These are phyloP conservation scores for Alternaria rosae DNA, from an alignment of 2,329 filamentous ascomycete genomes.

Conservation along the genomic window DNA sequence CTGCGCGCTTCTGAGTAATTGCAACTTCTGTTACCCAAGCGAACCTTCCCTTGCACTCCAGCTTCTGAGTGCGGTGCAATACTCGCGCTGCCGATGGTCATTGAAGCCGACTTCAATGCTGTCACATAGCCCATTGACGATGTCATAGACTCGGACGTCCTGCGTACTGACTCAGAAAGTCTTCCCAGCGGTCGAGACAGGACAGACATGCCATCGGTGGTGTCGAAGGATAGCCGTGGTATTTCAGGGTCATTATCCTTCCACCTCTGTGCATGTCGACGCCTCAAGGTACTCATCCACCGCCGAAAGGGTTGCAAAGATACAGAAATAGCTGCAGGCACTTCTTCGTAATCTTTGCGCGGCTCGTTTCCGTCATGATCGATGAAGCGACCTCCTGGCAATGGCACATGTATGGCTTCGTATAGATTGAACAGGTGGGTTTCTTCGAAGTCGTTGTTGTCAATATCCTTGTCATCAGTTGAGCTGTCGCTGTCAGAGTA, in stretches of 20 bases:
- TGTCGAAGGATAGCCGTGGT: constrained; percentile 48
- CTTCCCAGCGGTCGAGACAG: constrained; percentile 14
- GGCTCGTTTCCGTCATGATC: constrained; percentile 27
- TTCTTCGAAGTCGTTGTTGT: constrained; percentile 23
- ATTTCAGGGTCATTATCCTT: constrained; percentile 47
- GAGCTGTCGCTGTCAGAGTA: constrained; percentile 16
- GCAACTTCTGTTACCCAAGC: constrained; percentile 68
- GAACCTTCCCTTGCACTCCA: constrained; percentile 66
- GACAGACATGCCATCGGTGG: constrained; percentile 14
- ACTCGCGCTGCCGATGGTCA: constrained; percentile 78
- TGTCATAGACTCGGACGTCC: constrained; percentile 64
- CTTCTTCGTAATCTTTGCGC: constrained; percentile 5
- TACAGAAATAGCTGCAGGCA: background rate
- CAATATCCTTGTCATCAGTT: constrained; percentile 20
- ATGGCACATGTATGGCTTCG: constrained; percentile 41
- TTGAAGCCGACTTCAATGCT: constrained; percentile 80
- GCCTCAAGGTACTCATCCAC: constrained; percentile 76
- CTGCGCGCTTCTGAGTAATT: constrained; percentile 67
- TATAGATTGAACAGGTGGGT: constrained; percentile 39
- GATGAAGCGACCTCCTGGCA: constrained; percentile 31
- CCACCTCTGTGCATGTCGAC: constrained; percentile 55
- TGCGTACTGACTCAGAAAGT: constrained; percentile 40
- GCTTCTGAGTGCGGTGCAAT: constrained; percentile 65
- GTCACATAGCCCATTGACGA: constrained; percentile 82
- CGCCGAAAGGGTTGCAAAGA: constrained; percentile 66